These are phyloP conservation scores for Cercospora sp. DNA, from an alignment of 2,329 filamentous ascomycete genomes.

Conservation along the genomic window DNA sequence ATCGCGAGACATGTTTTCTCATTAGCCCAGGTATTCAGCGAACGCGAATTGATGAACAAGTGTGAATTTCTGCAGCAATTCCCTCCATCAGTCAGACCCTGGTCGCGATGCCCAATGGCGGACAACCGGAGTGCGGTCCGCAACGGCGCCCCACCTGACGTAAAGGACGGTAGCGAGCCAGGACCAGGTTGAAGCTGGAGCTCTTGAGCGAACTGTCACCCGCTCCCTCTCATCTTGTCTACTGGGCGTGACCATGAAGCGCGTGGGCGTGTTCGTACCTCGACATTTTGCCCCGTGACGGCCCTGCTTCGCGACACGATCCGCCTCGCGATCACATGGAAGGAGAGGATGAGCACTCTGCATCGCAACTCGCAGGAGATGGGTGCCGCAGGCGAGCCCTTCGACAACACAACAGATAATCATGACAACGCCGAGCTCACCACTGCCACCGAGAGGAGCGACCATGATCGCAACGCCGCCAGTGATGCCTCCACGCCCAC, in stretches of 20 bases:
- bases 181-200: background rate
- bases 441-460: background rate
- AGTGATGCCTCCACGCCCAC: conserved; percentile 5
- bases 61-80: background rate
- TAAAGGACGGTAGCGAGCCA: background rate
- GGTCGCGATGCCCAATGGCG: background rate
- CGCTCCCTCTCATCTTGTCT: background rate
- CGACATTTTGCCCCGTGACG: background rate
- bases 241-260: background rate
- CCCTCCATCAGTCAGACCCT: background rate
- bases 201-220: background rate
- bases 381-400: background rate
- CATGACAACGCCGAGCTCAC: background rate
- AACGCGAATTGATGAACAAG: background rate
- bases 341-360: conserved; percentile 4
- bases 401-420: background rate
- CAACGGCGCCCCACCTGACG: background rate
- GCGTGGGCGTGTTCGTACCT: background rate
- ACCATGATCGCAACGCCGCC: background rate
- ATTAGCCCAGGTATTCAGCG: background rate
- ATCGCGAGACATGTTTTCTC: background rate
- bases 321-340: conserved; percentile 4
- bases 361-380: conserved; percentile 1
- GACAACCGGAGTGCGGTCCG: background rate
- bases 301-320: background rate